Conservation (phyloP, 768 basidiomycete genomes). For the Rhodosporidiobolus odoratus region DNA sequence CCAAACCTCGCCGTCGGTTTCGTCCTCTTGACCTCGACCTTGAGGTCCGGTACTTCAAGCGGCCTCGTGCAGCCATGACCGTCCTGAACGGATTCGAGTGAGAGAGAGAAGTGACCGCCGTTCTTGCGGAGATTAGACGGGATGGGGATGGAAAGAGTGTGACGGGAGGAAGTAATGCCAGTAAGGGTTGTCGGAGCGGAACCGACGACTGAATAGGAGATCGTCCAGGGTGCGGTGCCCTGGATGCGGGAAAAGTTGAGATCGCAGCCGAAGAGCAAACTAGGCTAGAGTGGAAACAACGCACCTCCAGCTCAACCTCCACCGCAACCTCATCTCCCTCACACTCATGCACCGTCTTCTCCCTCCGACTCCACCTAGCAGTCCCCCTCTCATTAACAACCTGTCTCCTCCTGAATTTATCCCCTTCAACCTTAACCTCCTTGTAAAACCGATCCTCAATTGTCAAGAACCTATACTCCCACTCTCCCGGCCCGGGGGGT, state of each 20-base stretch:
- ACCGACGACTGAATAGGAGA: conserved; percentile 75
- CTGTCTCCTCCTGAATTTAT: conserved; percentile 4
- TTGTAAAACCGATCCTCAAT: conserved; percentile 36
- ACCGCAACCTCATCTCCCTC: conserved; percentile 69
- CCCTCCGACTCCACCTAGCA: conserved; percentile 25
- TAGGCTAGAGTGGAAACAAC: neutral
- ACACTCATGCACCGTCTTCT: conserved; percentile 54
- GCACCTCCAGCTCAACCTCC: conserved; percentile 72
- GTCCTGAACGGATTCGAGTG: conserved; percentile 70
- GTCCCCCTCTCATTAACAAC: conserved; percentile 17
- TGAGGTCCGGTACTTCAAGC: conserved; percentile 67
- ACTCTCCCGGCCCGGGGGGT: conserved; percentile 27
- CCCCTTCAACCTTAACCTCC: conserved; percentile 1
- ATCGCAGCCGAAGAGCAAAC: neutral
- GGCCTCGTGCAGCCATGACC: conserved; percentile 76
- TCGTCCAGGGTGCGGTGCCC: conserved; percentile 86
- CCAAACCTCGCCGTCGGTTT: conserved; percentile 81
- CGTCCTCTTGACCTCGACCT: conserved; percentile 74
- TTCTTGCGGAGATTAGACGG: conserved; percentile 31
- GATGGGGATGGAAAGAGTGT: conserved; percentile 37
- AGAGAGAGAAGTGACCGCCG: conserved; percentile 40
- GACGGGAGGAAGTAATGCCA: conserved; percentile 27
- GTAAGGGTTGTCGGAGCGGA: conserved; percentile 49
- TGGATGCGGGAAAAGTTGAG: conserved; percentile 42
- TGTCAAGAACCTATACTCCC: conserved; percentile 30